Evolutionary conservation across 2,329 filamentous ascomycete genomes (phyloP), one percentile per base, ranked within the genome.

Genomic region (Pleomassaria siparia): DNA sequence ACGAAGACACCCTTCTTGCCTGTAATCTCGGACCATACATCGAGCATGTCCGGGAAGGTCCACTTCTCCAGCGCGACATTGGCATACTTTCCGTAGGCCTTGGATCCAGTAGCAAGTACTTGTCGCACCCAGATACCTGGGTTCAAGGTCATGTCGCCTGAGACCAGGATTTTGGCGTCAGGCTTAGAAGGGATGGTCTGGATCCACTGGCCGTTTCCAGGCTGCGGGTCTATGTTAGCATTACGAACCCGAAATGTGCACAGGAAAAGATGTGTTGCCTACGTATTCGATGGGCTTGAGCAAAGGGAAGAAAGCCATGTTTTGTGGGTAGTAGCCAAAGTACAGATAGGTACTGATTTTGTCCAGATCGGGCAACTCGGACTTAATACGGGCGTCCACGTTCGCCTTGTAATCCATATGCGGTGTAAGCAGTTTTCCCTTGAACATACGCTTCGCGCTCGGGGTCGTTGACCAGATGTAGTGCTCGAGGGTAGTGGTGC

Each of bases 391-490:
- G 15, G 60, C 63, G 49, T 77, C 73, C 5, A 75, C 63, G 1
- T 60, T 58, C 20, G 67, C 67, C 54, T 78, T 78, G 50, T 61
- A 68, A n/a, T 72, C 72, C 49, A 74, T 74, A 48, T 78, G 74
- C 1, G 73, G 71, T 0, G 74, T 63, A 3, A 57, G 28, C 2
- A 59, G 47, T 40, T 69, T 66, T 0, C 74, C 73, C 0, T 51
- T 48, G 4, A 65, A 66, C 13, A 70, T 59, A 11, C 48, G 54
- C 26, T 52, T 56, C 4, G 64, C 57, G 28, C 69, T 66, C 1
- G 75, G 75, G 4, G 75, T 62, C 0, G 75, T 77, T 7, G 71
- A 75, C 73, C 74, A 77, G 44, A 78, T 64, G 53, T 71, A 78
- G 49, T 77, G 73, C 44, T 74, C 59, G 1, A 79, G 64, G 0